Base-by-base conservation (phyloP, 345 rosid genomes). In the Arabidopsis arenosa region DNA sequence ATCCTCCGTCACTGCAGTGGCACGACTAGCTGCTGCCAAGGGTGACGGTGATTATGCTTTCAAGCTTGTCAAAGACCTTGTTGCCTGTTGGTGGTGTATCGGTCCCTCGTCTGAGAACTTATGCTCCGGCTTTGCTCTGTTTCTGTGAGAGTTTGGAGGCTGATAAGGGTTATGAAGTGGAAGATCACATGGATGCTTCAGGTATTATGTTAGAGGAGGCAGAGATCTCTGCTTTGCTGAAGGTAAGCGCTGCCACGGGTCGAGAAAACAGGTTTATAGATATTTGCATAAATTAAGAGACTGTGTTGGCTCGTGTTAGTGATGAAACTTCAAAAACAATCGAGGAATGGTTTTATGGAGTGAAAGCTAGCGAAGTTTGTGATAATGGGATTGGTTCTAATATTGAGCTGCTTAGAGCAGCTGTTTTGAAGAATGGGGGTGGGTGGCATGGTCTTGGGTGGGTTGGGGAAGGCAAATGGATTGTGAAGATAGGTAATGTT, bases 361-460 rank as follows among this genome's bases (percentile, higher is more conserved):
- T 74, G 51, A 72, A 70, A 70, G 79, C 80, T 37, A 70, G 80
- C 49, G 84, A 80, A 59, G 74, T 81, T 36, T 14, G 77, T 15
- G 75, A 12, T 9, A 21, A 52, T 21, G 73, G 43, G 51, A 74
- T 10, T 53, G 77, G 79, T 67, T 63, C 68, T 54, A 85, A 83
- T 18, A 73, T 13, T 44, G 75, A 58, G 56, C 53, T 78, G 51
- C 80, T 83, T 80, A 82, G 81, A 76, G 86, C 76, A 10, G 80
- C 82, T 11, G 62, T 81, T 80, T 45, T 66, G 61, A 90, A 76
- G 80, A 94, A 91, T 68, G 97, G 97, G 9, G 96, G 93, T 1
- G 97, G 98, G 67, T 94, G 95, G 97, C 97, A 94, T 71, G 97
- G 98, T 57, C 65, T 86, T 47, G 98, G 98, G 14, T 94, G 97